Conservation (phyloP, 148 eudicot species). For the Camellia japonica region DNA sequence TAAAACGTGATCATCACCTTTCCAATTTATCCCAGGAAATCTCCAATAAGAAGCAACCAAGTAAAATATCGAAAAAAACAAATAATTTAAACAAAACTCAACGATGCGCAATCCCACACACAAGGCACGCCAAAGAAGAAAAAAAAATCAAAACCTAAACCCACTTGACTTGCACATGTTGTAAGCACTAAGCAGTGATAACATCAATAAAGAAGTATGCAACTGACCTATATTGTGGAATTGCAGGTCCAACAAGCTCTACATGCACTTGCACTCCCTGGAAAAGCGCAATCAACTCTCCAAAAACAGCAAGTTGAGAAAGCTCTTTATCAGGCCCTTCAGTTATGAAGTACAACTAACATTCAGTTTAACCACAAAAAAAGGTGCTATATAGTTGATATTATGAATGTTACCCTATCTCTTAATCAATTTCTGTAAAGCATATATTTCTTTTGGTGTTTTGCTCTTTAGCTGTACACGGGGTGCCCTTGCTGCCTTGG, state of each 20-base stretch:
- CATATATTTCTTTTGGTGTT: not conserved
- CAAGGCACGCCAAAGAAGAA: not conserved
- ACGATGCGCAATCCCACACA: not conserved
- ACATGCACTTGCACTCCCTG: constrained; percentile 52
- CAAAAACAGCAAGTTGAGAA: constrained; percentile 66
- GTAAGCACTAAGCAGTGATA: not conserved
- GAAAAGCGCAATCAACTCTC: constrained; percentile 77
- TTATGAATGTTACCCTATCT: too few relatives aligned
- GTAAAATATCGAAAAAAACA: not conserved
- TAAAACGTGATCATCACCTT: not conserved
- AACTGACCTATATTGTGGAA: constrained; percentile 65
- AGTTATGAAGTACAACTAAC: constrained; percentile 12
- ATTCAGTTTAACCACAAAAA: not conserved
- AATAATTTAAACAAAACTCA: not conserved
- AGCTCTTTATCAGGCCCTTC: constrained; percentile 93
- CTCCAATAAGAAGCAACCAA: not conserved
- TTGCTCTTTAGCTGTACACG: not conserved
- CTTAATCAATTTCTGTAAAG: not conserved
- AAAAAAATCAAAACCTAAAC: not conserved
- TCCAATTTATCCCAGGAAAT: not conserved
- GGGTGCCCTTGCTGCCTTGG: not conserved
- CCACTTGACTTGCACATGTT: not conserved
- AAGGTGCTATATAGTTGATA: too few relatives aligned
- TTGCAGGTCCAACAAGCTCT: constrained; percentile 73
- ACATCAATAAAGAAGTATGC: not conserved